Evolutionary conservation across 495 filamentous ascomycete genomes (phyloP).

Genomic region (Patellaria atrata): DNA sequence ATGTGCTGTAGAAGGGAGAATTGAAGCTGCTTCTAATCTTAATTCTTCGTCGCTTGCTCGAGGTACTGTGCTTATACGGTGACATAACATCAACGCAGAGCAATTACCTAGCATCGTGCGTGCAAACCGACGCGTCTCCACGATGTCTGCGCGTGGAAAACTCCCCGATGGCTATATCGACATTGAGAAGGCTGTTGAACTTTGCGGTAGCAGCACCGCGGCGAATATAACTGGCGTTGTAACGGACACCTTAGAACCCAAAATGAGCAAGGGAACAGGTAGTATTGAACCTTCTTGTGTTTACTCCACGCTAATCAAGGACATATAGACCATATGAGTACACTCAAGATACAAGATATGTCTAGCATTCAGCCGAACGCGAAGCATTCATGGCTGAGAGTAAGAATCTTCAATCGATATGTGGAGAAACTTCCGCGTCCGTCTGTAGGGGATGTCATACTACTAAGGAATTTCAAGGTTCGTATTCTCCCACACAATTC

Average conservation of each 20-base stretch:
- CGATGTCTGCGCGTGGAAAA: too few relatives aligned
- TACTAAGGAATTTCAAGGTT: conserved; percentile 21
- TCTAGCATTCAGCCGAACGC: conserved; percentile 1
- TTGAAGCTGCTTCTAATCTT: too few relatives aligned
- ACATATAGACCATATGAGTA: too few relatives aligned
- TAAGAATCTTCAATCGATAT: conserved; percentile 15
- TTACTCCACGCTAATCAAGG: conserved; percentile 29
- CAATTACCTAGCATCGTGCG: too few relatives aligned
- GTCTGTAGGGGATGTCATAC: conserved; percentile 20
- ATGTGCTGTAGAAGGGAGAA: too few relatives aligned
- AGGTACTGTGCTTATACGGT: too few relatives aligned
- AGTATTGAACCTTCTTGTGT: conserved; percentile 26
- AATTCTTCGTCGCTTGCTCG: too few relatives aligned
- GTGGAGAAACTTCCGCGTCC: conserved; percentile 12
- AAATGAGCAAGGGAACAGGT: conserved; percentile 30
- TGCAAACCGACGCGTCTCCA: too few relatives aligned
- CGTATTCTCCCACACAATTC: too few relatives aligned
- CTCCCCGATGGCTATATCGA: not conserved
- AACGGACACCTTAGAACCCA: conserved; percentile 34
- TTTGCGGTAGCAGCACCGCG: too few relatives aligned
- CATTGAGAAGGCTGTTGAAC: not conserved
- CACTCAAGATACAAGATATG: conserved; percentile 19
- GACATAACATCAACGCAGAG: too few relatives aligned
- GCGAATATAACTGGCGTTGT: conserved; percentile 15
- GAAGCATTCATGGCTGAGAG: conserved; percentile 8